A percentile compares a stretch with the other conserved stretches of the same genome.
Evolutionary conservation across 495 filamentous ascomycete genomes (phyloP).

Genomic region (Annulohypoxylon maeteangense): DNA sequence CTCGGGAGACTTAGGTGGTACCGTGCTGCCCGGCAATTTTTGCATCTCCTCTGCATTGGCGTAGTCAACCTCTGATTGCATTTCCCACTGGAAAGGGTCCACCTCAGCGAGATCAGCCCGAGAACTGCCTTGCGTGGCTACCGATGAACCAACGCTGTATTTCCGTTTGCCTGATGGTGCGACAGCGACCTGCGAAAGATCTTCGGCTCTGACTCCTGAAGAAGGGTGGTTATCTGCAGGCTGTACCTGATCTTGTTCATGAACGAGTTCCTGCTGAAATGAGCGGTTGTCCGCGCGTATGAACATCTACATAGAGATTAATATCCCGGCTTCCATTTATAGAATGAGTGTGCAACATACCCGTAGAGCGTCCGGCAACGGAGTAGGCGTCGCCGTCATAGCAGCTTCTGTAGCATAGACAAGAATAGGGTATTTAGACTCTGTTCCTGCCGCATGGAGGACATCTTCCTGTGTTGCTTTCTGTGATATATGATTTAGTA

Average conservation of each 20-base stretch:
- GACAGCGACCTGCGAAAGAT: conserved; percentile 25
- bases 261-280: conserved; percentile 55
- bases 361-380: conserved; percentile 53
- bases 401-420: conserved; percentile 58
- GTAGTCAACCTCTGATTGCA: background rate
- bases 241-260: conserved; percentile 37
- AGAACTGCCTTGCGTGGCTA: conserved; percentile 44
- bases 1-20: conserved; percentile 44
- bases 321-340: background rate
- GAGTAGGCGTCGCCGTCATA: conserved; percentile 45
- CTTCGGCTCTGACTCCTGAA: conserved; percentile 24
- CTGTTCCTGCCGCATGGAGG: conserved; percentile 48
- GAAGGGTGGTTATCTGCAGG: conserved; percentile 1
- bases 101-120: conserved; percentile 37
- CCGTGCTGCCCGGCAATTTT: background rate
- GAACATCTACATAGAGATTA: conserved; percentile 47
- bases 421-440: conserved; percentile 49
- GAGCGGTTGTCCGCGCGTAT: conserved; percentile 56
- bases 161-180: conserved; percentile 26
- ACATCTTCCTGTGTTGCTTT: conserved; percentile 48
- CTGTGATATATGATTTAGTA: conserved; percentile 38
- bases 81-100: conserved; percentile 27
- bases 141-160: conserved; percentile 41
- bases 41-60: conserved; percentile 17
- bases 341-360: conserved; percentile 24